phyloP scores from a whole-genome alignment of 352 stramenopile species.

The Globisporangium nagaii region DNA sequence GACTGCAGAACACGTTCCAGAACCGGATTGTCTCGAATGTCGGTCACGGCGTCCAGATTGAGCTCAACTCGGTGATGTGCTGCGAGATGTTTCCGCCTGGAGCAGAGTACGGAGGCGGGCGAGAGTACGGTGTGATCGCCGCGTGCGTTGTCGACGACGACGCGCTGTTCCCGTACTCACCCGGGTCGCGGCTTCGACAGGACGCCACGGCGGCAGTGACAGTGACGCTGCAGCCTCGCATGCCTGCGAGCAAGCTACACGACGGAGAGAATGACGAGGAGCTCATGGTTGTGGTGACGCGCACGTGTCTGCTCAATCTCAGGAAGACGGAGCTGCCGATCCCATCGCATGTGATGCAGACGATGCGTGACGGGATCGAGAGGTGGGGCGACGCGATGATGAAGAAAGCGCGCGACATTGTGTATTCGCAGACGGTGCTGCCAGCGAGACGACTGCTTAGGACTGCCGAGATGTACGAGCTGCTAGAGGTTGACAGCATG shows the following conservation, averaged over 20 bases:
- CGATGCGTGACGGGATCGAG: slow-evolving; percentile 1
- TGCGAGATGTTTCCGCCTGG: neutral
- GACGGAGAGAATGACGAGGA: neutral
- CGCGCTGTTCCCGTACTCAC: slow-evolving; percentile 6
- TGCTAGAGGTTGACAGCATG: too few relatives aligned
- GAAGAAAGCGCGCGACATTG: slow-evolving; percentile 2
- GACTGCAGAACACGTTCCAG: neutral
- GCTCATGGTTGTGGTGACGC: neutral
- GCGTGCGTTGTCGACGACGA: slow-evolving; percentile 2
- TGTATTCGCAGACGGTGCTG: neutral
- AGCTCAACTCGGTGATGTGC: slow-evolving; percentile 4
- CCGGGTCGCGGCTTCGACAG: neutral
- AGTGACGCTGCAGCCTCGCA: neutral
- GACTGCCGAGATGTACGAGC: too few relatives aligned
- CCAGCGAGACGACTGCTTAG: too few relatives aligned
- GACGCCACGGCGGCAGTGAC: neutral
- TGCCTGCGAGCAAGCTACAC: neutral
- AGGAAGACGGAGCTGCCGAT: neutral
- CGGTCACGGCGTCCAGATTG: neutral
- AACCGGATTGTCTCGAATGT: neutral
- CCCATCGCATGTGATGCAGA: neutral
- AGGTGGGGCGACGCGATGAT: slow-evolving; percentile 8
- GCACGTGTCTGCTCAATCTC: neutral
- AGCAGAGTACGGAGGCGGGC: neutral
- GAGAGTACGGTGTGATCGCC: slow-evolving; percentile 1